phyloP scores from a whole-genome alignment of 1,139 yeast species.

The Dujonia santamariae region DNA sequence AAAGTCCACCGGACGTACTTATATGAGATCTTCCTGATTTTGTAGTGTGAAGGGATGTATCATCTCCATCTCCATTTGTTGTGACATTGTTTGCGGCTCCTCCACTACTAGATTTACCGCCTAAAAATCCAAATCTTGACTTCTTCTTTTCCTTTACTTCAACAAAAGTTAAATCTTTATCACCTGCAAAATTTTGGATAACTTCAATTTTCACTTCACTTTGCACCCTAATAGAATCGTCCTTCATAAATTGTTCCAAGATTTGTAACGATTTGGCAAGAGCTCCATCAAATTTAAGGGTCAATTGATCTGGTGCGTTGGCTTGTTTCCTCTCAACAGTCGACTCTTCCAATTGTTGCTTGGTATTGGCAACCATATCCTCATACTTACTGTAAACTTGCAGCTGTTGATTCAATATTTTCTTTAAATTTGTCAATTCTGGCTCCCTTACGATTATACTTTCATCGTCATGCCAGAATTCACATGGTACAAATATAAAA shows the following conservation, averaged over 20 bases:
- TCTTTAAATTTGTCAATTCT: slow-evolving; percentile 65
- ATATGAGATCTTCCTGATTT: slow-evolving; percentile 26
- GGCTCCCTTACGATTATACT: slow-evolving; percentile 60
- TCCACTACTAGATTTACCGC: slow-evolving; percentile 10
- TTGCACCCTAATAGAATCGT: slow-evolving; percentile 70
- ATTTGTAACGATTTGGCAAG: slow-evolving; percentile 53
- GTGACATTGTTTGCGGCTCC: slow-evolving; percentile 14
- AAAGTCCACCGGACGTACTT: slow-evolving; percentile 22
- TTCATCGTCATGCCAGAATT: slow-evolving; percentile 97
- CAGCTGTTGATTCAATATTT: slow-evolving; percentile 50
- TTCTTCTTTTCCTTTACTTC: slow-evolving; percentile 48
- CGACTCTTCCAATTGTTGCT: slow-evolving; percentile 52
- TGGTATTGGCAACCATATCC: slow-evolving; percentile 41
- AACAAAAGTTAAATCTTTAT: slow-evolving; percentile 57
- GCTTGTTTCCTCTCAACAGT: slow-evolving; percentile 32
- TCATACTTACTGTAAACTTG: slow-evolving; percentile 43
- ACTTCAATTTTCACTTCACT: slow-evolving; percentile 88
- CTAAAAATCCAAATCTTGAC: slow-evolving; percentile 51
- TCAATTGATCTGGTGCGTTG: slow-evolving; percentile 17
- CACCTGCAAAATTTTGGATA: slow-evolving; percentile 83
- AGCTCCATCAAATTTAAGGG: slow-evolving; percentile 51
- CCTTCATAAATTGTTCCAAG: slow-evolving; percentile 62
- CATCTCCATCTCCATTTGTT: slow-evolving; percentile 14
- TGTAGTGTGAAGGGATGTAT: slow-evolving; percentile 19
- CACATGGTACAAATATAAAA: slow-evolving; percentile 80